Conservation (phyloP, 345 rosid genomes). For the Nephelium lappaceum region DNA sequence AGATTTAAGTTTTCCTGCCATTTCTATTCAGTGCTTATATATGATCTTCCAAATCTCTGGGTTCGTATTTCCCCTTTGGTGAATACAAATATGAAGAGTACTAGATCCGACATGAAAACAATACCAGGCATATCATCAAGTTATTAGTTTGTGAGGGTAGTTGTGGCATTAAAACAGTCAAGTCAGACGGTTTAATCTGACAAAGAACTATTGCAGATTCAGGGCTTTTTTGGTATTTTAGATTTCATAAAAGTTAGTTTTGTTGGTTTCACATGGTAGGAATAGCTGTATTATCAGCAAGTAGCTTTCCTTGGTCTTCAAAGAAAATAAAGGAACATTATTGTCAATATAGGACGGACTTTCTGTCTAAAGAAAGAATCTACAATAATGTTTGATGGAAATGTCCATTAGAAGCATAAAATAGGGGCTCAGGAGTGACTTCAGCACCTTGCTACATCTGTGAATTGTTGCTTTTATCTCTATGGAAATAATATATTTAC, state of each 20-base stretch:
- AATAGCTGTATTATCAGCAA: background rate
- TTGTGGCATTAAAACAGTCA: background rate
- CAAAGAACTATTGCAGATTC: background rate
- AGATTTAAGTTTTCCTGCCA: background rate
- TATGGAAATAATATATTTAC: conserved; percentile 4
- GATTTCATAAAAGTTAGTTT: background rate
- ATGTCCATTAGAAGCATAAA: background rate
- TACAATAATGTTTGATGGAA: background rate
- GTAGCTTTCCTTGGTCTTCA: background rate
- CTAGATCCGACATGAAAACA: background rate
- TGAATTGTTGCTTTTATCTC: background rate
- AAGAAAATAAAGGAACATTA: background rate
- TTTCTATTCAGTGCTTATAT: background rate
- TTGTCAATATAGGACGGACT: background rate
- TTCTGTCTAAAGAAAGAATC: background rate
- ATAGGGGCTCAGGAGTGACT: background rate
- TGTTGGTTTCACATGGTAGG: background rate
- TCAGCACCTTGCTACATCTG: background rate
- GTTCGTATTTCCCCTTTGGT: background rate
- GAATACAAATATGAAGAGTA: background rate
- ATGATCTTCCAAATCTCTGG: background rate
- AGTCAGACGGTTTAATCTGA: background rate
- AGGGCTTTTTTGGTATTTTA: background rate
- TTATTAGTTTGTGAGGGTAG: background rate
- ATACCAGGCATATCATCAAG: background rate